Evolutionary conservation across 805 yeast genomes (phyloP).

Genomic region (Candida broadrunensis): DNA sequence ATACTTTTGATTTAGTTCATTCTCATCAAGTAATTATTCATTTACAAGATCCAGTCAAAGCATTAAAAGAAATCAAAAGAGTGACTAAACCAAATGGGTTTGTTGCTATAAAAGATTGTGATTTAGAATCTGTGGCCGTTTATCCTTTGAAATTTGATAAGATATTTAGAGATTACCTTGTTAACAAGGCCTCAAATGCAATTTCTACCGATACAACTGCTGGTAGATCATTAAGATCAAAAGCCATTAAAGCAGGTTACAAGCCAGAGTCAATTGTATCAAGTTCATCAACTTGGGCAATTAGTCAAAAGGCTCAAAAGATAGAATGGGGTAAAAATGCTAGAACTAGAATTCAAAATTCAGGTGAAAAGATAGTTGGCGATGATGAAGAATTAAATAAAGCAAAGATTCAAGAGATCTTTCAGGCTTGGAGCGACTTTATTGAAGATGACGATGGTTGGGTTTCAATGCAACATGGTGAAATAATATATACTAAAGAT

Average conservation of each 20-base stretch:
- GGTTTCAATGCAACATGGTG: not conserved
- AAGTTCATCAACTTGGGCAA: constrained; percentile 13
- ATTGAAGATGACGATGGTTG: not conserved
- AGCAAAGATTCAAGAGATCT: not conserved
- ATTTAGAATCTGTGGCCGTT: constrained; percentile 11
- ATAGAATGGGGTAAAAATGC: not conserved
- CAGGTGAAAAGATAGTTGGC: not conserved
- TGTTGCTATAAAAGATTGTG: constrained; percentile 32
- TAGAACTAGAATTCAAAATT: not conserved
- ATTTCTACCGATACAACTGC: constrained; percentile 10
- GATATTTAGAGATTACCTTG: constrained; percentile 5
- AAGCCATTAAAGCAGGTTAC: constrained; percentile 18
- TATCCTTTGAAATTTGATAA: constrained; percentile 16
- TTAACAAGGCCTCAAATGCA: constrained; percentile 5
- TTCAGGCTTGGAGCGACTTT: not conserved
- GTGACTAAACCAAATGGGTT: constrained; percentile 32
- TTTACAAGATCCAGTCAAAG: constrained; percentile 27
- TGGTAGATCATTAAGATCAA: constrained; percentile 14
- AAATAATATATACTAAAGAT: constrained; percentile 4
- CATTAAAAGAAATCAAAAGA: constrained; percentile 32
- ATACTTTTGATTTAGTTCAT: constrained; percentile 37
- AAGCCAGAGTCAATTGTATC: constrained; percentile 7
- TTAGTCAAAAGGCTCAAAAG: constrained; percentile 2
- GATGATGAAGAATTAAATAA: not conserved
- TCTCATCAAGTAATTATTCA: constrained; percentile 39